Base-by-base conservation (phyloP, 2,329 filamentous ascomycete species). In the Fusarium azukiicola region DNA sequence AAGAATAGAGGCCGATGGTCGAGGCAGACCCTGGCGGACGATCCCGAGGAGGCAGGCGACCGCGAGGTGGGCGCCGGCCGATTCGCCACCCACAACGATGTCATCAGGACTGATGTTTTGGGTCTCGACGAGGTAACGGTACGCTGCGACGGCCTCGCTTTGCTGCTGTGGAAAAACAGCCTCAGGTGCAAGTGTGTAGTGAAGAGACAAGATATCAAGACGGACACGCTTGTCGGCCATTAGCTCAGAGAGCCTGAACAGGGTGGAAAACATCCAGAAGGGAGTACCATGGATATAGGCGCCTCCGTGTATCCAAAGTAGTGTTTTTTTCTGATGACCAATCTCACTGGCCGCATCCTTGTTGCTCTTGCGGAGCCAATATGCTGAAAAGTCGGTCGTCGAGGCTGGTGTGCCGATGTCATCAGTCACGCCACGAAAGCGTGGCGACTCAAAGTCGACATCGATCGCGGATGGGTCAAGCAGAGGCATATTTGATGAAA, bases 261-360 rank as follows among this genome's bases (percentile, higher is more conserved):
- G 56, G 38, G 68, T 71, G 16, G 68, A 71, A 64, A 71, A 71
- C 68, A 71, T 71, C 68, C 68, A 71, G 32, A 71, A 71, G 5
- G 68, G 68, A 19, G 27, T 71, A 16, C 68, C 68, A 11, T 40
- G 44, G 36, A 36, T 63, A n/a, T 71, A 71, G 56, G 54, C 68
- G 32, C 68, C 68, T 38, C 68, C 68, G 6, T 71, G 68, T 17
- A 71, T 71, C 68, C 68, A 71, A 3, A 71, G 54, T 11, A 71
- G 68, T n/a, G 68, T 71, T n/a, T 71, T 71, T 23, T 42, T 63
- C 67, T 61, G 38, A 21, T 16, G 19, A 21, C n/a, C 58, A 27
- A 11, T 32, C 40, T 64, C 58, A 27, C 40, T 16, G 19, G 58
- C n/a, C 40, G 23, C 16, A 42, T 42, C 38, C 58, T 16, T 12